Base-by-base conservation (phyloP, 306 rosid genomes). In the Fragaria nilgerrensis region DNA sequence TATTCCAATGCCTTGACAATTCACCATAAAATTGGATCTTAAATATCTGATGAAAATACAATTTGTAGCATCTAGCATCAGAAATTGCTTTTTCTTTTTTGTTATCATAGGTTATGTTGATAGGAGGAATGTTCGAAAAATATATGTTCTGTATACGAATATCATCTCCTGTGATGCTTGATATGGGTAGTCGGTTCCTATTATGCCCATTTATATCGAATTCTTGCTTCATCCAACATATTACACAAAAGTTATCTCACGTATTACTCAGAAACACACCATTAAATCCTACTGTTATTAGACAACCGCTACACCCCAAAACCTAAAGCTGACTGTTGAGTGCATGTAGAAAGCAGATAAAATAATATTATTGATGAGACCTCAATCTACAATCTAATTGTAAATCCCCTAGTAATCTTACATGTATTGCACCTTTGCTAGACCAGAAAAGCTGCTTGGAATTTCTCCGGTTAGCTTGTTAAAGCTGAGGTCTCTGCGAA, bases 401-500 rank as follows among this genome's bases (percentile, higher is more conserved):
- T 62, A 27, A 5, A 62, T 25, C 39, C 32, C 65, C 0, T 12
- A 29, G 67, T 27, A 29, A 29, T 62, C 91, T 82, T 86, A 93
- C 97, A 91, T 77, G 85, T 76, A 36, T 9, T 79, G 48, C 41
- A 59, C 64, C 0, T 79, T 22, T 56, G 22, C 62, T 23, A 87
- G 73, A 66, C 79, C 16, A 7, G 6, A n/a, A 75, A 68, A 87
- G 84, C 19, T 70, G 25, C 14, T 45, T 4, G 96, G 96, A 78
- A 94, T 86, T 73, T 7, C 73, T 36, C 94, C 98, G 17, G 77
- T 86, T 76, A 91, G 73, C 50, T 84, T 84, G 85, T 94, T 94
- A 68, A 86, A 90, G 85, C 98, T 89, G 70, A 94, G 90, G 78
- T 94, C 98, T 84, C 97, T 94, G 95, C 72, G 79, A 73, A 45